Evolutionary conservation across 306 rosid species (phyloP), one percentile per base, ranked within the genome.

Genomic region (Cajanus cajan): DNA sequence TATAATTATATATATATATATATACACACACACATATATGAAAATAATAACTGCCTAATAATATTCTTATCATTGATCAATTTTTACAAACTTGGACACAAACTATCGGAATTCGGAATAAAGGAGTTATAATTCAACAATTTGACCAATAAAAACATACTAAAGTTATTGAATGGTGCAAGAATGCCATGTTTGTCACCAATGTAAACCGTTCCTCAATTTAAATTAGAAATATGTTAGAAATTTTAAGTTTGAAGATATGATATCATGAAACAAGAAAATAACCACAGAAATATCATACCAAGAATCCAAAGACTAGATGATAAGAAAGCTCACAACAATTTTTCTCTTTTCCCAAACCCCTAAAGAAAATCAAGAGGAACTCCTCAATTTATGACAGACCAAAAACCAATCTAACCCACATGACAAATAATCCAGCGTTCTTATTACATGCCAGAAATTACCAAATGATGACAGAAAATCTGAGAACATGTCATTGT

Each of bases 361-460:
- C 24, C 50, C 43, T 25, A 59, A 6, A 73, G 71, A 62, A 45
- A 73, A 59, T 4, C n/a, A 79, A 48, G 55, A 55, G 70, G 74
- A 68, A 54, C 59, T 25, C 24, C 14, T 71, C 9, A 64, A 52
- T 33, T 57, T 48, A 59, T 57, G 73, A 58, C 44, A 33, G 74
- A 59, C 25, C 64, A 21, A n/a, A 50, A 79, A 68, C 54, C 57
- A 31, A 31, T 68, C 16, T 5, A 13, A 24, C 7, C 44, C 52
- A 50, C 58, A 40, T 18, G 72, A 25, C n/a, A 63, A 39, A 62
- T 15, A 70, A 67, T 36, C 73, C 33, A 25, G 72, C 50, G 54
- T 74, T 43, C 57, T 68, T 13, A 64, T 28, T 55, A 43, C 57
- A 40, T 28, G 73, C 45, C 41, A 68, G 22, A 21, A 7, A 39